These are phyloP conservation scores for Colletotrichum magnum DNA, from an alignment of 2,329 filamentous ascomycete species.

Conservation along the genomic window DNA sequence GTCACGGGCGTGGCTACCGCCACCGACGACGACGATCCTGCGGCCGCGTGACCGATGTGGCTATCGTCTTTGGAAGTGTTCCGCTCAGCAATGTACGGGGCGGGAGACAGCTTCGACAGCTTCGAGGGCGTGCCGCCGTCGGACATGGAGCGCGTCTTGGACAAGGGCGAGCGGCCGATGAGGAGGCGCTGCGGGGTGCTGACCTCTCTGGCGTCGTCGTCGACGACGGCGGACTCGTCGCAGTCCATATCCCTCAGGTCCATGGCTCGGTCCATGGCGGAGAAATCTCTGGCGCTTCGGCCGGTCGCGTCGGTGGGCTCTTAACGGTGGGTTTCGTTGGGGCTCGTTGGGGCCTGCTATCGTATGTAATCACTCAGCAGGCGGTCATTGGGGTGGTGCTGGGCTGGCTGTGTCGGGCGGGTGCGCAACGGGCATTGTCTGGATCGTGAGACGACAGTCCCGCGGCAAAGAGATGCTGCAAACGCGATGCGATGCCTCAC, in stretches of 20 bases:
- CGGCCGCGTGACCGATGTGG: conserved; percentile 58
- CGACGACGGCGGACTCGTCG: conserved; percentile 53
- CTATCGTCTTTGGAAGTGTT: conserved; percentile 78
- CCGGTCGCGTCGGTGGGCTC: conserved; percentile 29
- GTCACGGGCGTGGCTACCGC: conserved; percentile 69
- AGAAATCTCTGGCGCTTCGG: not conserved
- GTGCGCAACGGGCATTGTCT: conserved; percentile 23
- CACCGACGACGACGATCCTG: conserved; percentile 15
- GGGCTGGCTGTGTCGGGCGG: not conserved
- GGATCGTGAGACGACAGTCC: not conserved
- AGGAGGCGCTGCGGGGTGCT: conserved; percentile 33
- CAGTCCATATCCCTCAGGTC: conserved; percentile 43
- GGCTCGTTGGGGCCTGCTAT: conserved; percentile 10
- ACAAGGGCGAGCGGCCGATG: conserved; percentile 55
- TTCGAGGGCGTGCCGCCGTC: conserved; percentile 72
- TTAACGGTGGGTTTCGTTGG: conserved; percentile 22
- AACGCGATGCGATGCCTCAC: not conserved
- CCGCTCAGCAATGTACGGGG: conserved; percentile 69
- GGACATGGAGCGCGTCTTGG: conserved; percentile 75
- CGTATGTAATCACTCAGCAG: conserved; percentile 3
- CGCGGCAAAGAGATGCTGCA: not conserved
- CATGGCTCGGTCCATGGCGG: conserved; percentile 34
- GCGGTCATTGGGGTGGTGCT: conserved; percentile 17
- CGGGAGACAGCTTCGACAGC: conserved; percentile 71
- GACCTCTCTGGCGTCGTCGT: conserved; percentile 43